A percentile compares a stretch with the other conserved stretches of the same genome.
Evolutionary conservation across 2,329 filamentous ascomycete species (phyloP).

Genomic region (Endothia cerciana): DNA sequence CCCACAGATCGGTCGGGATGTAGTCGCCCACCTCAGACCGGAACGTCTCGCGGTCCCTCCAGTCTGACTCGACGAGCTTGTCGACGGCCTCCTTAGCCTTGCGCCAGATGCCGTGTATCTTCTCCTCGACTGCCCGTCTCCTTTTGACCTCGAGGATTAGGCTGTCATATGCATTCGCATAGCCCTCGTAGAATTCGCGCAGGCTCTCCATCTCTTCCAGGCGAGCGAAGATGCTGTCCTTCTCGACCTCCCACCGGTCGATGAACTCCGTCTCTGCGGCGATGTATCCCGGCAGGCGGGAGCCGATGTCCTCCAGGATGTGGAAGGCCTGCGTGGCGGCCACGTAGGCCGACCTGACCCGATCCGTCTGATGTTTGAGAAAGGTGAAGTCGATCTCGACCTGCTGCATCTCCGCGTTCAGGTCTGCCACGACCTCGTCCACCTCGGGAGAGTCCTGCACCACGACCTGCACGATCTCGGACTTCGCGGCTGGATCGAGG

Average conservation of each 20-base stretch:
- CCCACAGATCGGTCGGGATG: slow-evolving; percentile 87
- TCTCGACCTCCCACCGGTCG: slow-evolving; percentile 74
- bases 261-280: slow-evolving; percentile 67
- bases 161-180: slow-evolving; percentile 81
- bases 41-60: slow-evolving; percentile 75
- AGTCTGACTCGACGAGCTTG: slow-evolving; percentile 74
- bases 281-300: slow-evolving; percentile 67
- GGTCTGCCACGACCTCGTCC: slow-evolving; percentile 68
- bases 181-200: slow-evolving; percentile 83
- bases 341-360: slow-evolving; percentile 57
- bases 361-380: slow-evolving; percentile 66
- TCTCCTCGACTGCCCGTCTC: slow-evolving; percentile 71
- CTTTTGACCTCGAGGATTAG: slow-evolving; percentile 83
- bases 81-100: slow-evolving; percentile 80
- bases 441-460: slow-evolving; percentile 70
- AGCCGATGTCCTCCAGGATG: slow-evolving; percentile 69
- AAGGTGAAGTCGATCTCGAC: slow-evolving; percentile 74
- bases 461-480: slow-evolving; percentile 83
- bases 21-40: slow-evolving; percentile 82
- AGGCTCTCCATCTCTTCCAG: slow-evolving; percentile 79
- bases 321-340: slow-evolving; percentile 66
- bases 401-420: slow-evolving; percentile 73
- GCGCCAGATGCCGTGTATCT: slow-evolving; percentile 73
- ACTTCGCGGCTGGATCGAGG: slow-evolving; percentile 75
- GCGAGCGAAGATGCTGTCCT: slow-evolving; percentile 67